A percentile compares a stretch with the other conserved stretches of the same genome.
Conservation (phyloP, 441 rosid species). For the Populus tomentosa region DNA sequence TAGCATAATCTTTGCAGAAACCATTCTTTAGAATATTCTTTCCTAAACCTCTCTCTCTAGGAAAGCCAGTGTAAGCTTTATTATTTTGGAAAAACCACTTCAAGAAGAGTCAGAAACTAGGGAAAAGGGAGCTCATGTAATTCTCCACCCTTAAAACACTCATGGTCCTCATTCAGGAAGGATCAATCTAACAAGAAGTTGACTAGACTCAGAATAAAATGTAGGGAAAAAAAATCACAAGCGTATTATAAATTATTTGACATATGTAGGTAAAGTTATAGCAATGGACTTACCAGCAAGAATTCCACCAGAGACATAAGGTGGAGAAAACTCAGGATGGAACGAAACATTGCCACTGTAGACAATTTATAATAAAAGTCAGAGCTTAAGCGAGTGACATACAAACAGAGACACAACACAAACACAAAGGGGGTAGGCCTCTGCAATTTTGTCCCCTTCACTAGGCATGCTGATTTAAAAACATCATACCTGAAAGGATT, state of each 20-base stretch:
- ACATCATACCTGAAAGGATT: slow-evolving; percentile 88
- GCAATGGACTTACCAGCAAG: slow-evolving; percentile 71
- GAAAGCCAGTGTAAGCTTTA: not conserved
- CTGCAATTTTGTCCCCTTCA: not conserved
- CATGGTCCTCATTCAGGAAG: not conserved
- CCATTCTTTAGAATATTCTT: not conserved
- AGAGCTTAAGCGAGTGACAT: not conserved
- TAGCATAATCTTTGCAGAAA: not conserved
- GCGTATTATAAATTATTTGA: not conserved
- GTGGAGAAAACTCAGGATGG: slow-evolving; percentile 46
- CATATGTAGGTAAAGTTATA: slow-evolving; percentile 2
- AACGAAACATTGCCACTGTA: slow-evolving; percentile 80
- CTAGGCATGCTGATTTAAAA: slow-evolving; percentile 14
- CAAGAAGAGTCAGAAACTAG: not conserved
- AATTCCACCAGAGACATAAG: slow-evolving; percentile 76
- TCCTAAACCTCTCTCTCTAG: not conserved
- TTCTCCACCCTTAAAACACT: slow-evolving; percentile 7
- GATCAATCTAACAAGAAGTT: not conserved
- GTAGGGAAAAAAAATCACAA: not conserved
- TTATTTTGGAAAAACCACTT: not conserved
- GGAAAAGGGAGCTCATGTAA: not conserved
- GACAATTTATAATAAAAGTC: slow-evolving; percentile 17
- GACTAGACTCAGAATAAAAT: not conserved
- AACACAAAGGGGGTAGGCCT: not conserved
- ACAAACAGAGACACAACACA: slow-evolving; percentile 13